Percentiles rank a stretch among this genome's conserved stretches.
These are phyloP conservation scores for Scedosporium boydii DNA, from an alignment of 2,329 filamentous ascomycete genomes.

Conservation along the genomic window DNA sequence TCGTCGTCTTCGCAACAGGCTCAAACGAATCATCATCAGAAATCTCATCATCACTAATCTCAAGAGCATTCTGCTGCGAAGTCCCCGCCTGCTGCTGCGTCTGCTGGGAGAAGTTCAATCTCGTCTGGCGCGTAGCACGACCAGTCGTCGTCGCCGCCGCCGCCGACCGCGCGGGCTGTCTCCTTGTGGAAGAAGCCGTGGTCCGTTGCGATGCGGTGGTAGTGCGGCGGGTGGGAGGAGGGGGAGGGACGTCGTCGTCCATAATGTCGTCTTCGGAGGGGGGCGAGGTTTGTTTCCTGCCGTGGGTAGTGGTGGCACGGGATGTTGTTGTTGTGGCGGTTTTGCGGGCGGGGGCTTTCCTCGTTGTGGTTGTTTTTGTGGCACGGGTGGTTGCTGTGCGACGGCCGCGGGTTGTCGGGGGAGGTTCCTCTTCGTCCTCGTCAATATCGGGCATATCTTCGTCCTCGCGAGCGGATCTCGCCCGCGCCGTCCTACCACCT, in stretches of 20 bases:
- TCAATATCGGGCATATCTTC: conserved; percentile 31
- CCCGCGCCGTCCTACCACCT: conserved; percentile 15
- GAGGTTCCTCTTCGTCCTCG: conserved; percentile 31
- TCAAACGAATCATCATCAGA: conserved; percentile 54
- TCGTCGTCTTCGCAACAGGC: conserved; percentile 25
- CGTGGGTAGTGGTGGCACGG: conserved; percentile 24
- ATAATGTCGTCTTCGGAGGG: conserved; percentile 38
- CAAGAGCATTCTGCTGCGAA: conserved; percentile 37
- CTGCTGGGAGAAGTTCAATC: conserved; percentile 37
- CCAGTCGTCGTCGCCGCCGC: conserved; percentile 20
- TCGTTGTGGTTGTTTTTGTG: conserved; percentile 26
- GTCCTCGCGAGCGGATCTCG: conserved; percentile 33
- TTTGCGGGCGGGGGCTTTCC: conserved; percentile 35
- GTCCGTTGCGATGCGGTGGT: conserved; percentile 4
- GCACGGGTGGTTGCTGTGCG: conserved; percentile 18
- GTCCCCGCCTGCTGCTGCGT: conserved; percentile 14
- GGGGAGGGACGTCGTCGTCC: conserved; percentile 36
- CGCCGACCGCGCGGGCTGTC: conserved; percentile 25
- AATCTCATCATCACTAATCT: conserved; percentile 58
- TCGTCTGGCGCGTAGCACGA: conserved; percentile 33
- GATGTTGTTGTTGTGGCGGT: conserved; percentile 23
- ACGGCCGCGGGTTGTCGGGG: conserved; percentile 20
- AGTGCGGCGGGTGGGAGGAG: conserved; percentile 18
- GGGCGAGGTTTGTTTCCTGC: conserved; percentile 24
- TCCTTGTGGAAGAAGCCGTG: conserved; percentile 16